Base-by-base conservation (phyloP, 2,329 filamentous ascomycete species). In the Venturia effusa region DNA sequence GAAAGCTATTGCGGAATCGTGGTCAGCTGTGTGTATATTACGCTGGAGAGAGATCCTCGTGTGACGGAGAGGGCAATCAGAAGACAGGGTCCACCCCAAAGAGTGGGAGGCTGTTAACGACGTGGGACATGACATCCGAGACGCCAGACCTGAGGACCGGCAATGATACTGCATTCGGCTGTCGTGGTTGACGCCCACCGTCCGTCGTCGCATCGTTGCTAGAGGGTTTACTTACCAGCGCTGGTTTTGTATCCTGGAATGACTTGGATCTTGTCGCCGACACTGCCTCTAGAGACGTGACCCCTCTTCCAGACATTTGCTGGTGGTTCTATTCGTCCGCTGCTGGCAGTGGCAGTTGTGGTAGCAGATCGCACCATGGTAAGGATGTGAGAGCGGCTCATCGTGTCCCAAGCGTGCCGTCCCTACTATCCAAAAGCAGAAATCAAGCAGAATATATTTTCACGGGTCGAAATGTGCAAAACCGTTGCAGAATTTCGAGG, bases 1-100 rank as follows among this genome's bases (percentile, higher is more conserved):
- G 79, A 94, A 94, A 32, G 89, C 90, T 94, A 27, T 15, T 24
- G 22, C 43, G 74, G 61, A 48, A 55, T 40, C 40, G 30, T 19
- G 4, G 61, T 48, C 24, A 37, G 41, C 45, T 34, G 43, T 17
- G 30, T 41, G n/a, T 41, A 6, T 27, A 59, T n/a, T 48, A 59
- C 30, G 51, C 48, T 32, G 37, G 39, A 61, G 39, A 61, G 57
- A 61, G 37, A 60, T 24, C 0, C 45, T 43, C 1, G 27, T 45
- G 40, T 13, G n/a, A 40, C 40, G 17, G 55, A 62, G 62, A 37
- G 27, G 6, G 37, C 32, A 24, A 57, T 32, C 48, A 54, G 30
- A 10, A 32, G 61, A 45, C 32, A 54, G 61, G 39, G 39, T 40
- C 34, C 40, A 48, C 37, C 15, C 24, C 22, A 27, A 24, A 39